Evolutionary conservation across 1,139 yeast species (phyloP), one percentile per base, ranked within the genome.

Genomic region (Lodderomyces theae): DNA sequence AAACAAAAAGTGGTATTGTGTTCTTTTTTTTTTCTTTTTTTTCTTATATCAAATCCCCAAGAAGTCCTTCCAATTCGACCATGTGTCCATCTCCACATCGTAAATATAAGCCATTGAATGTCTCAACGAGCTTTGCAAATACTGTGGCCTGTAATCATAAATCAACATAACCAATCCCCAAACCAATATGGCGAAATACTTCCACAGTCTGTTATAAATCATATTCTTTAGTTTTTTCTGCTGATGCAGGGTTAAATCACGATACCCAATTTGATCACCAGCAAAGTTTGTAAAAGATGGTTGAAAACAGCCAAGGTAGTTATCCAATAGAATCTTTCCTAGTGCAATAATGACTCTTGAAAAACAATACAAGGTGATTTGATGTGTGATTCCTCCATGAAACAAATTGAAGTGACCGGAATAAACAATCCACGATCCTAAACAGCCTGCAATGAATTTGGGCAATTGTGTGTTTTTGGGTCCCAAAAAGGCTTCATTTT

Each of bases 91-190:
- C 45, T 72, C 76, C 25, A 69, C 77, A 37, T 82, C 83, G 53
- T 85, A 85, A 35, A 85, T 77, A 54, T 80, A 84, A 39, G 80
- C 79, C 87, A 86, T 80, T 41, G 86, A 78, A 49, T 79, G 80
- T 51, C 84, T 72, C 69, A 86, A 67, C 4, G 87, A 78, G 43
- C 77, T 72, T 54, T 85, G 92, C 42, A 86, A 67, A 51, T 76
- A 74, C 39, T 72, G 73, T 6, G 86, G 84, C 48, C 84, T 83
- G 46, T 68, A 67, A 46, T 82, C 76, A 60, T 82, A 85, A 41
- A 86, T 69, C 52, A 77, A 71, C 92, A 86, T 84, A 38, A 85
- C 87, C 38, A 77, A 58, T 0, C 82, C 94, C 95, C 95, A 86
- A 8, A 82, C 71, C 6, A 80, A 47, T n/a, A 84, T 78, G 1